A percentile compares a stretch with the other conserved stretches of the same genome.
Evolutionary conservation across 2,329 filamentous ascomycete genomes (phyloP).

Genomic region (Botrytis fragariae): DNA sequence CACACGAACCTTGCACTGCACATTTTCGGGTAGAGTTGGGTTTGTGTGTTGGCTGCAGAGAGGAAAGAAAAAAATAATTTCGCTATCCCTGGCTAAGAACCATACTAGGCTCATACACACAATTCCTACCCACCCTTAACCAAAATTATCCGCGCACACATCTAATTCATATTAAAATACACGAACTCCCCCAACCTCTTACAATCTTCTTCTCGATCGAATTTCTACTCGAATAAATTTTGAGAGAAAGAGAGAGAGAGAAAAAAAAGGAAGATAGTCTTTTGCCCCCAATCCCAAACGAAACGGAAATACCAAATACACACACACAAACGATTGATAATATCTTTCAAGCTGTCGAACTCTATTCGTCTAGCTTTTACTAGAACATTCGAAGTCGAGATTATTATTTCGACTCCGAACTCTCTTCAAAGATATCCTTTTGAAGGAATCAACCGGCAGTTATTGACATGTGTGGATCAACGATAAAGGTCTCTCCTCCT

Average conservation of each 20-base stretch:
- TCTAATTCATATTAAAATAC: conserved; percentile 6
- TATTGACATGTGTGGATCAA: conserved; percentile 41
- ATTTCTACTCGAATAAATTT: conserved; percentile 10
- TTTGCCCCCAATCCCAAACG: background rate
- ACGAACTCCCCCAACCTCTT: conserved; percentile 13
- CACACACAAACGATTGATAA: conserved; percentile 11
- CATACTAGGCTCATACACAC: background rate
- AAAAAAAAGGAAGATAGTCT: background rate
- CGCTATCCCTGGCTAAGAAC: conserved; percentile 11
- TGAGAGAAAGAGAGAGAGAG: background rate
- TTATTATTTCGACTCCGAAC: conserved; percentile 31
- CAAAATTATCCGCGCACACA: conserved; percentile 1
- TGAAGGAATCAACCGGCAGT: conserved; percentile 32
- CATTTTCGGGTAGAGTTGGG: background rate
- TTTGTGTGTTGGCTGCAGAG: background rate
- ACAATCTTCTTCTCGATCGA: background rate
- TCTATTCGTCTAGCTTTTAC: conserved; percentile 33
- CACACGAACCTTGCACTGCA: conserved; percentile 13
- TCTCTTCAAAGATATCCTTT: conserved; percentile 25
- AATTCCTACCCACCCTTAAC: background rate
- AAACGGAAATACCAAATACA: background rate
- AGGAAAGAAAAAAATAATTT: background rate
- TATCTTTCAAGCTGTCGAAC: background rate
- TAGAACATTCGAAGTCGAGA: conserved; percentile 33
- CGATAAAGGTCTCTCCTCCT: conserved; percentile 39